These are phyloP conservation scores for Podospora appendiculata DNA, from an alignment of 495 filamentous ascomycete genomes.

Conservation along the genomic window DNA sequence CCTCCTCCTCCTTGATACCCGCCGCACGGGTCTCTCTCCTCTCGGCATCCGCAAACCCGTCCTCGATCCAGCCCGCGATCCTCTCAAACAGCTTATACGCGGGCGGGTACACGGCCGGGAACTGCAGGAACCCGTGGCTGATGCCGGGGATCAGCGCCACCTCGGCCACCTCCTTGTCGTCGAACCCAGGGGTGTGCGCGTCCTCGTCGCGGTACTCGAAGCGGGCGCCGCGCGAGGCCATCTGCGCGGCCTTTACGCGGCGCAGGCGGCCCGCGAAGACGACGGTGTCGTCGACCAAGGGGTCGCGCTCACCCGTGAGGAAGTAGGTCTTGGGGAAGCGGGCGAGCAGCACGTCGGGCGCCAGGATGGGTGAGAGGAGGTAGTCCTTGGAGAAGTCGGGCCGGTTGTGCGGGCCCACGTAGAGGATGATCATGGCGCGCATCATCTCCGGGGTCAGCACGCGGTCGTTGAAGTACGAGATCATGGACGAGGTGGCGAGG, in stretches of 20 bases:
- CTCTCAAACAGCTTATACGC: conserved; percentile 74
- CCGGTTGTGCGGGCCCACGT: conserved; percentile 85
- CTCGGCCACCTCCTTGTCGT: conserved; percentile 72
- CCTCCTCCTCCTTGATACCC: neutral
- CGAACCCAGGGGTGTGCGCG: conserved; percentile 41
- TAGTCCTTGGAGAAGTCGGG: conserved; percentile 92
- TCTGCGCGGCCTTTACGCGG: conserved; percentile 64
- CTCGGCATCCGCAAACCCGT: conserved; percentile 51
- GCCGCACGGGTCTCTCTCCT: conserved; percentile 6
- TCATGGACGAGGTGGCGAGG: conserved; percentile 88
- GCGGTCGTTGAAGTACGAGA: conserved; percentile 95
- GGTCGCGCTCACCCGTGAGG: conserved; percentile 90
- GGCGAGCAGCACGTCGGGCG: conserved; percentile 73
- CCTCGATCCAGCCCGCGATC: conserved; percentile 68
- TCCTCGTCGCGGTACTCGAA: conserved; percentile 24
- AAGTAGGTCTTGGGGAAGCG: conserved; percentile 88
- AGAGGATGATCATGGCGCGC: conserved; percentile 97
- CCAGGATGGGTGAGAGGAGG: conserved; percentile 78
- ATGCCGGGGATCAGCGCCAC: conserved; percentile 79
- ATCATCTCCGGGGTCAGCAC: conserved; percentile 97
- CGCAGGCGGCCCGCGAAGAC: conserved; percentile 86
- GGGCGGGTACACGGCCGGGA: conserved; percentile 76
- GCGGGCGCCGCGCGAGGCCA: conserved; percentile 20
- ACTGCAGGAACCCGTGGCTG: conserved; percentile 88
- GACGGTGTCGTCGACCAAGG: conserved; percentile 91